These are phyloP conservation scores for Xylariaceae sp. DNA, from an alignment of 2,329 filamentous ascomycete genomes.

Conservation along the genomic window DNA sequence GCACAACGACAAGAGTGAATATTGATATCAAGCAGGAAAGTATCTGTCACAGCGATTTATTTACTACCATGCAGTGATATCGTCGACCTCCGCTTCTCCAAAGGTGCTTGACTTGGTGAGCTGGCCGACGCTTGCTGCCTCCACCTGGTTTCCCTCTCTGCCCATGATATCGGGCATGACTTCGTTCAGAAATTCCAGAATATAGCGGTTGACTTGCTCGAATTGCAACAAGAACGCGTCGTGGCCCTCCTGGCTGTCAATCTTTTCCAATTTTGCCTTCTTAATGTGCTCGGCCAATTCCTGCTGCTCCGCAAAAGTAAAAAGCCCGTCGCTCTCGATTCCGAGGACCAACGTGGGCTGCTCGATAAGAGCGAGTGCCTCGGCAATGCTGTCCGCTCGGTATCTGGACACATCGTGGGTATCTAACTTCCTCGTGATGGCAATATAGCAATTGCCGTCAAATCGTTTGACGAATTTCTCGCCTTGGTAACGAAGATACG, in stretches of 20 bases:
- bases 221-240: slow-evolving; percentile 97
- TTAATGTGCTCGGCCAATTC: slow-evolving; percentile 81
- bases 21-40: too few relatives aligned
- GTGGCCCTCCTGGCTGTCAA: slow-evolving; percentile 91
- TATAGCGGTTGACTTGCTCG: slow-evolving; percentile 89
- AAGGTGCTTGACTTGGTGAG: slow-evolving; percentile 86
- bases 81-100: slow-evolving; percentile 91
- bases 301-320: slow-evolving; percentile 95
- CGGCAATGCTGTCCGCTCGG: slow-evolving; percentile 62
- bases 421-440: slow-evolving; percentile 95
- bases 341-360: slow-evolving; percentile 90
- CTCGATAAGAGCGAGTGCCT: slow-evolving; percentile 75
- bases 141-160: slow-evolving; percentile 43
- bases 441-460: slow-evolving; percentile 98
- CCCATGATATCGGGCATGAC: slow-evolving; percentile 86
- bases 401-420: slow-evolving; percentile 90
- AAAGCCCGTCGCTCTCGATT: slow-evolving; percentile 92
- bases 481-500: slow-evolving; percentile 94
- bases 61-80: slow-evolving; percentile 83
- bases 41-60: too few relatives aligned
- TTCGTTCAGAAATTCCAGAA: slow-evolving; percentile 77
- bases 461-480: slow-evolving; percentile 96
- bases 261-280: slow-evolving; percentile 73
- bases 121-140: slow-evolving; percentile 50
- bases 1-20: too few relatives aligned